A percentile compares a stretch with the other conserved stretches of the same genome.
Evolutionary conservation across 2,329 filamentous ascomycete species (phyloP).

Genomic region (Xylaria sp.): DNA sequence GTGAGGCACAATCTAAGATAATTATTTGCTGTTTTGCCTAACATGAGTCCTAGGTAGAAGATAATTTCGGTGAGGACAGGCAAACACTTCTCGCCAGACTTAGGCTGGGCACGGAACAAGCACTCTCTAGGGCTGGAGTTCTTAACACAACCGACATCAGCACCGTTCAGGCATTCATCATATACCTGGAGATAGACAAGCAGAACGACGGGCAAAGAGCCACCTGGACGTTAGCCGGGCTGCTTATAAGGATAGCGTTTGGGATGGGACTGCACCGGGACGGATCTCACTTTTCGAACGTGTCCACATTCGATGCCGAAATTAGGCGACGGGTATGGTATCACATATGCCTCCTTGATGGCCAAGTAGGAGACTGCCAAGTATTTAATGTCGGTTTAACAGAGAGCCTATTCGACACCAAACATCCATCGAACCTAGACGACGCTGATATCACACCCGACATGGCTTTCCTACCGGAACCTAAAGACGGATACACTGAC

Average conservation of each 20-base stretch:
- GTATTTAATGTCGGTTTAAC: constrained; percentile 19
- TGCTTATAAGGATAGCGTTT: constrained; percentile 17
- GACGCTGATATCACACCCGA: constrained; percentile 26
- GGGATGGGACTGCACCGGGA: constrained; percentile 28
- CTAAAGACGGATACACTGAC: constrained; percentile 22
- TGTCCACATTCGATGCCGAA: constrained; percentile 24
- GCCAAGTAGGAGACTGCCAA: constrained; percentile 24
- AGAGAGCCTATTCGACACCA: constrained; percentile 23
- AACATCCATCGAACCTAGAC: constrained; percentile 27
- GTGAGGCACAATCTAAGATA: neutral
- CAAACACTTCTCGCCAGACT: constrained; percentile 19
- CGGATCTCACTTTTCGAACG: constrained; percentile 25
- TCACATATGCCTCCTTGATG: constrained; percentile 27
- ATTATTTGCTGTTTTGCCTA: neutral
- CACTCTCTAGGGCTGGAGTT: constrained; percentile 21
- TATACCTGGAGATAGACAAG: constrained; percentile 21
- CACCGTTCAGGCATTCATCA: constrained; percentile 26
- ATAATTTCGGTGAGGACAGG: constrained; percentile 27
- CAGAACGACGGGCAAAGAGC: constrained; percentile 24
- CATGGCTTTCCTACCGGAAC: constrained; percentile 15
- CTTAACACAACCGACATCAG: constrained; percentile 30
- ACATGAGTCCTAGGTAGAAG: constrained; percentile 8
- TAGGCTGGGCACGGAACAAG: constrained; percentile 23
- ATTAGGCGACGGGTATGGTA: constrained; percentile 26
- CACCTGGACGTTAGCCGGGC: constrained; percentile 21